Base-by-base conservation (phyloP, 2,329 filamentous ascomycete genomes). In the Aspergillus eucalypticola region DNA sequence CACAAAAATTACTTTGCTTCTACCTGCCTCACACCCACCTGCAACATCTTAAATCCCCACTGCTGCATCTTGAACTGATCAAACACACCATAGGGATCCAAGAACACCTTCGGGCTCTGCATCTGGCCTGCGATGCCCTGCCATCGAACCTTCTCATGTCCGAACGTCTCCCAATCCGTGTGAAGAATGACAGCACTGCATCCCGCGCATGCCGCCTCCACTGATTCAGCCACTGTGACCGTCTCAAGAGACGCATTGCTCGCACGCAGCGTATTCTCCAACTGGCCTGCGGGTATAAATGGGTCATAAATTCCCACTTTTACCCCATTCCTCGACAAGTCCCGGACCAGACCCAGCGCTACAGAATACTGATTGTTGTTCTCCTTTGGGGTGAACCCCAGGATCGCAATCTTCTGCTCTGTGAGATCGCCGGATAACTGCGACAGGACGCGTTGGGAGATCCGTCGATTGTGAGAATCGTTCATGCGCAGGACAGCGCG, bases 401-500 rank as follows among this genome's bases (percentile, higher is more conserved):
- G 29, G 2, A 64, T 19, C 17, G 59, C 59, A 3, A 65, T 55
- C 17, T 44, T 59, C 21, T 52, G 49, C 39, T 58, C 49, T 2
- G 46, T 58, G 15, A 48, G 10, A 5, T 29, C 62, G 0, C 46
- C 53, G 1, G 53, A 11, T 8, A 64, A 19, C 11, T 42, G n/a
- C 0, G 48, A 17, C 13, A 54, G 8, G 2, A 66, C 23, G 6
- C 63, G 35, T 19, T 52, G 19, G 2, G 58, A 49, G n/a, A 59
- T 44, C 6, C 60, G 52, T 27, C 50, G 46, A 5, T 23, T 21
- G 5, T 60, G 56, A 3, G 56, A 56, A 19, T 52, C 56, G 21
- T 67, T 60, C 50, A 68, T 65, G n/a, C 53, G 50, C 7, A 66
- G 42, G 15, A 66, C 62, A 8, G 27, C 27, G 19, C 25, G 35